phyloP scores from a whole-genome alignment of 305 asterid genomes.

The Petunia hybrid region DNA sequence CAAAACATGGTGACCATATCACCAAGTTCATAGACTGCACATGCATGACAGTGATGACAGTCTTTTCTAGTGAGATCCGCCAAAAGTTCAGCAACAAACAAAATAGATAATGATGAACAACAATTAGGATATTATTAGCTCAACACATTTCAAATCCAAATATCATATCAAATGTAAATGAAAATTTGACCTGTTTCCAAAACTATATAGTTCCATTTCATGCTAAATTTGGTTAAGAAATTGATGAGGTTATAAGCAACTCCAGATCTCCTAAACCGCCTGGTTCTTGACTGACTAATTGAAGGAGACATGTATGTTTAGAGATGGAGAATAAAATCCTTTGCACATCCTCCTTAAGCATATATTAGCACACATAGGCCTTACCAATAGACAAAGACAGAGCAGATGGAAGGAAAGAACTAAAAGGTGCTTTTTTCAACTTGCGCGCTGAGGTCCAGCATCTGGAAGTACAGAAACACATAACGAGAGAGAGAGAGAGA shows the following conservation, averaged over 20 bases:
- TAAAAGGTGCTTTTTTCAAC: too few species aligned
- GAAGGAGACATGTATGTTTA: too few species aligned
- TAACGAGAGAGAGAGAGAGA: neutral
- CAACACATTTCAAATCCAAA: slow-evolving; percentile 19
- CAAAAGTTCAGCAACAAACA: neutral
- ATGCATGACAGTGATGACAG: neutral
- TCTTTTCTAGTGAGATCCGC: neutral
- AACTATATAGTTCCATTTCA: slow-evolving; percentile 25
- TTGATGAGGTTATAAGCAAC: neutral
- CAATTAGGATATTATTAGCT: slow-evolving; percentile 12
- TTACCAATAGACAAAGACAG: too few species aligned
- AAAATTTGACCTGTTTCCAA: slow-evolving; percentile 22
- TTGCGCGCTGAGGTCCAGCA: neutral
- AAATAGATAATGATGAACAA: slow-evolving; percentile 10
- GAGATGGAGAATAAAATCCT: neutral
- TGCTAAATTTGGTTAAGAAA: slow-evolving; percentile 16
- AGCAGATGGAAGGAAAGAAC: too few species aligned
- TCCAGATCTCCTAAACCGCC: neutral
- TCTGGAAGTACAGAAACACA: neutral
- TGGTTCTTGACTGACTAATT: neutral
- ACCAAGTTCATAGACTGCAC: slow-evolving; percentile 24
- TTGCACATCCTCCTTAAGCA: slow-evolving; percentile 20
- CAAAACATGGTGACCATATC: slow-evolving; percentile 11
- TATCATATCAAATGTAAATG: neutral
- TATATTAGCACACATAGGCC: neutral